These are phyloP conservation scores for Fomitopsis pinicola DNA, from an alignment of 1,284 basidiomycete genomes.

Conservation along the genomic window DNA sequence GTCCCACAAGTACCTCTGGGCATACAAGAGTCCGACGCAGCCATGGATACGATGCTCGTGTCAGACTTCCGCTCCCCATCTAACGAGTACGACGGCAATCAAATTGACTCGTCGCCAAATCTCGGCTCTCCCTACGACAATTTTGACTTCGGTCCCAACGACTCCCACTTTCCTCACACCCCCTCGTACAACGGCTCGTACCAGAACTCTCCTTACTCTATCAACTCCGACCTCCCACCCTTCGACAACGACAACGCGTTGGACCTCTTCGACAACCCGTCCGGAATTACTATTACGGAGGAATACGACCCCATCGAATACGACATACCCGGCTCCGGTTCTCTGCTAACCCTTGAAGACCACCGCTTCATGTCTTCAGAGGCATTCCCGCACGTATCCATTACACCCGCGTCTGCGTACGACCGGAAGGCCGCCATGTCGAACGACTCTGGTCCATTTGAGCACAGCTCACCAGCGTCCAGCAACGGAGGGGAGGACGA, in stretches of 20 bases:
- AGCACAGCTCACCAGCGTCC: slow-evolving; percentile 60
- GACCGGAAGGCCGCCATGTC: slow-evolving; percentile 24
- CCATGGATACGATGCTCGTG: slow-evolving; percentile 10
- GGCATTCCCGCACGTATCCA: slow-evolving; percentile 36
- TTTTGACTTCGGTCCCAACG: slow-evolving; percentile 29
- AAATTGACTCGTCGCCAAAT: slow-evolving; percentile 22
- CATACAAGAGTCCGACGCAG: slow-evolving; percentile 3
- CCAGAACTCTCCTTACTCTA: slow-evolving; percentile 65
- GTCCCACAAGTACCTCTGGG: neutral
- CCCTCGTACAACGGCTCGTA: slow-evolving; percentile 54
- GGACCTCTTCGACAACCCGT: slow-evolving; percentile 35
- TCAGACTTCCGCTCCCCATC: slow-evolving; percentile 19
- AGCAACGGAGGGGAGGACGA: slow-evolving; percentile 48
- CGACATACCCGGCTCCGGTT: slow-evolving; percentile 48
- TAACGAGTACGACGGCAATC: slow-evolving; percentile 19
- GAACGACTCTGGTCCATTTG: slow-evolving; percentile 15
- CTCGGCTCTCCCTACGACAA: slow-evolving; percentile 29
- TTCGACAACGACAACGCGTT: slow-evolving; percentile 44
- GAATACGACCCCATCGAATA: slow-evolving; percentile 68
- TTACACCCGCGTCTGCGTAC: slow-evolving; percentile 29
- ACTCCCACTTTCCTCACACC: slow-evolving; percentile 37
- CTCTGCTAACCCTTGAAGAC: slow-evolving; percentile 59
- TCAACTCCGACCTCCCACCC: slow-evolving; percentile 54
- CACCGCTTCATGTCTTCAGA: slow-evolving; percentile 42
- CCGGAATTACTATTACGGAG: slow-evolving; percentile 30